Evolutionary conservation across 2,329 filamentous ascomycete genomes (phyloP), one percentile per base, ranked within the genome.

Genomic region (Lachnellula subtilissima): DNA sequence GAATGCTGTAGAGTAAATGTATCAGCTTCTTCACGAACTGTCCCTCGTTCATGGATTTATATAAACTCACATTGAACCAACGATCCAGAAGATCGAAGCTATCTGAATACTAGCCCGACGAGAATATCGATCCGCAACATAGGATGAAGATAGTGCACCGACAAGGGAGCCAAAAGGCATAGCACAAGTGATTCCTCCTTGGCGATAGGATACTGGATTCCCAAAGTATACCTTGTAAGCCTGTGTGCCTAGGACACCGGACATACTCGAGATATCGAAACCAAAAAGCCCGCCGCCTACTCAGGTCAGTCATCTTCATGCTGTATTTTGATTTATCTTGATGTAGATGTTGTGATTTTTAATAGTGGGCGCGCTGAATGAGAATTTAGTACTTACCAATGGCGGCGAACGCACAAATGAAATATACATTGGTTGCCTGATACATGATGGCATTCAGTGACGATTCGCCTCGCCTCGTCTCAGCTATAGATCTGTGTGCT

Each of bases 181-280:
- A 2, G 86, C 76, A 22, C 86, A 86, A 2, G 86, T 88, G 69
- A 90, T 89, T 47, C 80, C 86, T 46, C 86, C 87, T 71, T 90
- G 86, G 0, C 78, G 75, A 62, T 81, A 78, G 1, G 76, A 78
- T 17, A 69, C 68, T 2, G 79, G 79, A 53, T 89, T 80, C 64
- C 83, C 76, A 73, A 91, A 91, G 71, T 88, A 91, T 65, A 81
- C 83, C 64, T 83, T 84, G 70, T 91, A 91, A 48, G 85, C 80
- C 55, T 83, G 72, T 0, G 84, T 88, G 32, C 83, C 84, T 39
- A 91, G 76, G 23, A 85, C 82, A 47, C 81, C 83, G 39, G 82
- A 85, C 86, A 91, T 89, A 45, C 85, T 88, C 54, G 81, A 83
- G 65, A 91, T 89, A 72, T 91, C 88, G 69, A 91, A 91, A 64